Base-by-base conservation (phyloP, 78 protist genomes). In the Dictyostelium intermedium region DNA sequence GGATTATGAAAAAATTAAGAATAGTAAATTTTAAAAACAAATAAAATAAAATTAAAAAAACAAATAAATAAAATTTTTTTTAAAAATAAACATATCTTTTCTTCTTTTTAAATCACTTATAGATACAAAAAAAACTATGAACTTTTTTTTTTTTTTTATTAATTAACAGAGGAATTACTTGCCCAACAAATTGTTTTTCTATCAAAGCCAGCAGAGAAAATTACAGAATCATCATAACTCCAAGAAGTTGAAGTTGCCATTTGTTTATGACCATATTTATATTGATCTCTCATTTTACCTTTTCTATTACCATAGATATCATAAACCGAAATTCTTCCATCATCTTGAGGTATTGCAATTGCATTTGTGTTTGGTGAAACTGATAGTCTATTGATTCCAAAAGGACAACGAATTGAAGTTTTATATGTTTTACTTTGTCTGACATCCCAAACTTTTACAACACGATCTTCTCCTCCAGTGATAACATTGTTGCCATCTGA, bases 221-320 rank as follows among this genome's bases (percentile, higher is more conserved):
- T 87, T 10, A 87, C 93, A 79, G 78, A 56, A 87, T 87, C 93
- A 63, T 87, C 93, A 79, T 25, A 56, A 9, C 66, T 35, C 93
- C 93, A 87, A 41, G 93, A 83, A 11, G 93, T 87, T 25, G 85
- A 10, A 11, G 93, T 47, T 18, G 85, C 93, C 85, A 87, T 78
- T 32, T 27, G 70, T 79, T 87, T 87, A 25, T 87, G 93, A 35
- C 93, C 93, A 79, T 87, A 78, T 79, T 87, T 87, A 30, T 87
- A 87, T 87, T 87, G 93, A 79, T 87, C 93, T n/a, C 93, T 72
- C 84, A 87, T 60, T 82, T 87, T 87, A 7, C 93, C 93, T 32
- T 79, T 77, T 63, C 93, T 77, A n/a, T 87, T 72, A 2, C 93
- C 93, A 87, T 87, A 27, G 18, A 87, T 79, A 66, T 87, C 85